These are phyloP conservation scores for Candida sphagnicola DNA, from an alignment of 805 yeast species.

Conservation along the genomic window DNA sequence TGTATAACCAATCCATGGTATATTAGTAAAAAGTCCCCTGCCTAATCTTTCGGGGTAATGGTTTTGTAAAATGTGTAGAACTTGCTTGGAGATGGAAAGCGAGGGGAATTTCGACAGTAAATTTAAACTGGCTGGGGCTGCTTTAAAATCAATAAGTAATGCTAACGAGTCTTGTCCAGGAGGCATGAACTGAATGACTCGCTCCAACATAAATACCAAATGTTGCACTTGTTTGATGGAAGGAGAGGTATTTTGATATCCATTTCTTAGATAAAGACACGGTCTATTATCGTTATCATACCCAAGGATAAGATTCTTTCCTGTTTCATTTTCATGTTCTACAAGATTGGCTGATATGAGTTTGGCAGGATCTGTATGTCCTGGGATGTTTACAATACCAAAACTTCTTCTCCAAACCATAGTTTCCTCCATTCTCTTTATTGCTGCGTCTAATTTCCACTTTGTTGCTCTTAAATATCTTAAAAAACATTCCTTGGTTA, in stretches of 20 bases:
- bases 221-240: constrained; percentile 52
- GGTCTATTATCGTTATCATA: constrained; percentile 54
- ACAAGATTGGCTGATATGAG: constrained; percentile 39
- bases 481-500: constrained; percentile 50
- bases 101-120: constrained; percentile 46
- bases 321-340: constrained; percentile 47
- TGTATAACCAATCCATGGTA: constrained; percentile 56
- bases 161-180: constrained; percentile 57
- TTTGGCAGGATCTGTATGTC: constrained; percentile 23
- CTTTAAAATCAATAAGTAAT: constrained; percentile 52
- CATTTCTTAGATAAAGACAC: constrained; percentile 48
- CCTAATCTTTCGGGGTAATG: constrained; percentile 61
- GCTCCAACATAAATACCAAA: constrained; percentile 54
- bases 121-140: constrained; percentile 35
- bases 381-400: constrained; percentile 36
- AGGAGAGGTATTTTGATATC: constrained; percentile 52
- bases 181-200: constrained; percentile 50
- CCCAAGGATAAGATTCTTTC: constrained; percentile 52
- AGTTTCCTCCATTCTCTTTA: constrained; percentile 43
- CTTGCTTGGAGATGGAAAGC: constrained; percentile 45
- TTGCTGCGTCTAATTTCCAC: constrained; percentile 44
- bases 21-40: constrained; percentile 49
- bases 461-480: constrained; percentile 51
- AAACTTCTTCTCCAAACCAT: constrained; percentile 54
- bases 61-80: constrained; percentile 48